phyloP scores from a whole-genome alignment of 495 filamentous ascomycete genomes.

The Xylaria venustula region DNA sequence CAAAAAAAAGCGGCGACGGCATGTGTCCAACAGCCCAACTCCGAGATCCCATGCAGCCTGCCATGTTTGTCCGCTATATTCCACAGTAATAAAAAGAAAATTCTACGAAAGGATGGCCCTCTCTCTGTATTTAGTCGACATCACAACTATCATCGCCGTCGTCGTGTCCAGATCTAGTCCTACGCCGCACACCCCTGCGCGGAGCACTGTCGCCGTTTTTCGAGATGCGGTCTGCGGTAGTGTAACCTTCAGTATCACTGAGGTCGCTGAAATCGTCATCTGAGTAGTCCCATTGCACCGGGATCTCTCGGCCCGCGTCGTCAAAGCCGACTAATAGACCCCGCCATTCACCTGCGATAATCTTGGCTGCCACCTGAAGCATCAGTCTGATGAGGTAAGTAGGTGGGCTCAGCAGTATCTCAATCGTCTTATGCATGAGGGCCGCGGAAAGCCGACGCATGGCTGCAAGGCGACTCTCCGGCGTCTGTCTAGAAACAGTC shows the following conservation, averaged over 20 bases:
- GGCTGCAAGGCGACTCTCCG: slow-evolving; percentile 32
- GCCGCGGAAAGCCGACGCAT: slow-evolving; percentile 60
- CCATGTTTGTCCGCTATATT: not conserved
- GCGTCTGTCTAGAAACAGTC: slow-evolving; percentile 37
- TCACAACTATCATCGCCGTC: not conserved
- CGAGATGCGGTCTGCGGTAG: not conserved
- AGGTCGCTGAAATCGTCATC: slow-evolving; percentile 42
- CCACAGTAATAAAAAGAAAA: slow-evolving; percentile 1
- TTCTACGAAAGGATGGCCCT: not conserved
- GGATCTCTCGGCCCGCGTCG: slow-evolving; percentile 50
- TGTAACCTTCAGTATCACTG: slow-evolving; percentile 21
- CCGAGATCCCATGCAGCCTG: slow-evolving; percentile 4
- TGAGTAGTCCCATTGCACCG: slow-evolving; percentile 55
- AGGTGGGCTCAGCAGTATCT: slow-evolving; percentile 72
- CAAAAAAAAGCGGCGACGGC: not conserved
- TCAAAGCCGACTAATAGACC: slow-evolving; percentile 48
- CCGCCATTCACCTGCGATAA: slow-evolving; percentile 62
- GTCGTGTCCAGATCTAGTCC: not conserved
- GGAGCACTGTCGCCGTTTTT: not conserved
- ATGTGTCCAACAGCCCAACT: slow-evolving; percentile 1
- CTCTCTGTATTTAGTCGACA: not conserved
- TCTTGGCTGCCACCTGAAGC: slow-evolving; percentile 73
- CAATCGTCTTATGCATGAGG: slow-evolving; percentile 71
- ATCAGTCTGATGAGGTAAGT: slow-evolving; percentile 72
- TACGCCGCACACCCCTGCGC: not conserved